phyloP scores from a whole-genome alignment of 768 basidiomycete genomes.

The Amanita inopinata region DNA sequence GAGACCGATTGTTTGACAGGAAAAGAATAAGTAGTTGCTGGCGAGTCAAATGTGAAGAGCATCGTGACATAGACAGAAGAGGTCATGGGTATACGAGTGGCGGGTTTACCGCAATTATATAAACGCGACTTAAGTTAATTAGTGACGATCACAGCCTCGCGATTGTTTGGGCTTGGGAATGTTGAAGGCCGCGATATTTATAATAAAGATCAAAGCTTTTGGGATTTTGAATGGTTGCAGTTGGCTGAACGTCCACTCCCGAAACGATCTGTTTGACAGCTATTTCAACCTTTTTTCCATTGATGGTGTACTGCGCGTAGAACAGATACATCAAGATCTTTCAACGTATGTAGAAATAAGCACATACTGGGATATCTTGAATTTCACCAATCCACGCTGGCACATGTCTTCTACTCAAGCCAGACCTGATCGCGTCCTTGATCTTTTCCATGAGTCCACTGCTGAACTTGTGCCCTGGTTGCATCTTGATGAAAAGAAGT shows the following conservation, averaged over 20 bases:
- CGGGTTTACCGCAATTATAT: too few relatives aligned
- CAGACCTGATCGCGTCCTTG: constrained; percentile 43
- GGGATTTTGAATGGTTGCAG: constrained; percentile 15
- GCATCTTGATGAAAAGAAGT: constrained; percentile 64
- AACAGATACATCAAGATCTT: neutral
- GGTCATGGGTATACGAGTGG: too few relatives aligned
- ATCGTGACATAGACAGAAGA: too few relatives aligned
- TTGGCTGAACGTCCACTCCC: constrained; percentile 21
- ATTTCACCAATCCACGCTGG: constrained; percentile 59
- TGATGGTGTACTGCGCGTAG: constrained; percentile 52
- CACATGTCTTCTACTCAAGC: constrained; percentile 66
- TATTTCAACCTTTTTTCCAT: constrained; percentile 73
- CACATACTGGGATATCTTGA: constrained; percentile 57
- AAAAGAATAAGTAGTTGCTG: too few relatives aligned
- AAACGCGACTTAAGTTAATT: too few relatives aligned
- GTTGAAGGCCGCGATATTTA: constrained; percentile 35
- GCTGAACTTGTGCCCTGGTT: constrained; percentile 33
- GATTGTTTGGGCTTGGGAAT: neutral
- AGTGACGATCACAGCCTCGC: neutral
- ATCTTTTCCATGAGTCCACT: constrained; percentile 36
- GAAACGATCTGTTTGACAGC: constrained; percentile 20
- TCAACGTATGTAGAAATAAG: neutral
- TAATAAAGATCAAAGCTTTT: constrained; percentile 30
- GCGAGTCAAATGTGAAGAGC: too few relatives aligned
- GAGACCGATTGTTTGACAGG: too few relatives aligned